Conservation (phyloP, 805 yeast species). For the Lipomyces yamadae region DNA sequence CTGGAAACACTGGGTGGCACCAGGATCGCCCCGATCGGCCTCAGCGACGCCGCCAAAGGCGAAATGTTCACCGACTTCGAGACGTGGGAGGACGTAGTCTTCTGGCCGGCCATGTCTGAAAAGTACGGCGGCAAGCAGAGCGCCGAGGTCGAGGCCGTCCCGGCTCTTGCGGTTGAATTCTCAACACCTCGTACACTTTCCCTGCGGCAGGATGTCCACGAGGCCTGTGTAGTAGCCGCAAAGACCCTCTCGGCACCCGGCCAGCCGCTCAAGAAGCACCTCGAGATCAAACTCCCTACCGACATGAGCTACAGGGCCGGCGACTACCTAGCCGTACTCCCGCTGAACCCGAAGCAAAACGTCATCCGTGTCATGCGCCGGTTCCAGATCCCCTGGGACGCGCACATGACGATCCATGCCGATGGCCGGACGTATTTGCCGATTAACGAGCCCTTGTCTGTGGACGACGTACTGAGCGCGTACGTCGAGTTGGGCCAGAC, state of each 20-base stretch:
- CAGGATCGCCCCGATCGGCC: constrained; percentile 72
- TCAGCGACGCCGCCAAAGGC: constrained; percentile 94
- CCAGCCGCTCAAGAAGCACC: constrained; percentile 7
- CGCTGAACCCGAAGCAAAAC: constrained; percentile 9
- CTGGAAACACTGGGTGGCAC: constrained; percentile 69
- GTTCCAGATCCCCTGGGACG: constrained; percentile 11
- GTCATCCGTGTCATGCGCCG: constrained; percentile 12
- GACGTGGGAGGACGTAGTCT: constrained; percentile 77
- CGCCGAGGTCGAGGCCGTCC: constrained; percentile 12
- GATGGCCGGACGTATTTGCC: constrained; percentile 10
- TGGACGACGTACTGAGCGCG: constrained; percentile 7
- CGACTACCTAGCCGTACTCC: constrained; percentile 9
- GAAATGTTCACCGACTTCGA: constrained; percentile 93
- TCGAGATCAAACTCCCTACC: constrained; percentile 9
- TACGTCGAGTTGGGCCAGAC: constrained; percentile 10
- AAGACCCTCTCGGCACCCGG: constrained; percentile 11
- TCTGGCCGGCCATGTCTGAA: constrained; percentile 10
- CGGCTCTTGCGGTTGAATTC: constrained; percentile 8
- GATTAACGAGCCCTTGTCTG: constrained; percentile 9
- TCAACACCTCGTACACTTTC: constrained; percentile 9
- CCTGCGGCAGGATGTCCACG: constrained; percentile 9
- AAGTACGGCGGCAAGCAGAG: constrained; percentile 6
- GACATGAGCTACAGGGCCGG: constrained; percentile 6
- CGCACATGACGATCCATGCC: constrained; percentile 5
- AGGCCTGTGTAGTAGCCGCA: constrained; percentile 2